Evolutionary conservation across 345 rosid species (phyloP).

Genomic region (Corchorus capsularis): DNA sequence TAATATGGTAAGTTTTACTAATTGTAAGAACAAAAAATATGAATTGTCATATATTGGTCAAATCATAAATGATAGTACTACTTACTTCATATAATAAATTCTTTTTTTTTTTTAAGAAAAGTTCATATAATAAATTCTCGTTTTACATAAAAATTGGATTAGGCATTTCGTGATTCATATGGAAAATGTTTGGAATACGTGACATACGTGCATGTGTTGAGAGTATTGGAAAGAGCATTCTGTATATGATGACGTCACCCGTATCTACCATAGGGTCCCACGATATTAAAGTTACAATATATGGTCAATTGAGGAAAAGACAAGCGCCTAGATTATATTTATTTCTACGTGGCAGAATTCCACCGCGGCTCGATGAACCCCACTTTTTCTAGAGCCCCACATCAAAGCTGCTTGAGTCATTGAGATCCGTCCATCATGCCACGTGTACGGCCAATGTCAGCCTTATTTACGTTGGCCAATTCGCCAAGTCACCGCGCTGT

Average conservation of each 20-base stretch:
- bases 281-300: conserved; percentile 33
- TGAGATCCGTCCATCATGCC: conserved; percentile 7
- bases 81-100: too few relatives aligned
- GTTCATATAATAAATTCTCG: too few relatives aligned
- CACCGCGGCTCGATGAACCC: not conserved
- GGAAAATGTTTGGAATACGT: not conserved
- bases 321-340: conserved; percentile 20
- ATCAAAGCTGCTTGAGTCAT: not conserved
- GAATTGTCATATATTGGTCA: too few relatives aligned
- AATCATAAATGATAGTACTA: too few relatives aligned
- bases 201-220: not conserved
- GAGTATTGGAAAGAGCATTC: not conserved
- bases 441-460: conserved; percentile 18
- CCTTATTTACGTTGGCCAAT: not conserved
- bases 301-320: conserved; percentile 28
- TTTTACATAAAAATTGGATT: not conserved
- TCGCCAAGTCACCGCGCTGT: conserved; percentile 10
- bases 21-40: too few relatives aligned
- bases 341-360: conserved; percentile 18
- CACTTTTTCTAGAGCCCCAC: conserved; percentile 20
- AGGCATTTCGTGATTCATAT: not conserved
- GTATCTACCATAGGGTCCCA: conserved; percentile 29
- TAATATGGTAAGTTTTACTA: too few relatives aligned
- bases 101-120: too few relatives aligned
- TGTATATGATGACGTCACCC: conserved; percentile 31